A percentile compares a stretch with the other conserved stretches of the same genome.
Evolutionary conservation across 2,329 filamentous ascomycete genomes (phyloP).

Genomic region (Nannizziopsis barbatae): DNA sequence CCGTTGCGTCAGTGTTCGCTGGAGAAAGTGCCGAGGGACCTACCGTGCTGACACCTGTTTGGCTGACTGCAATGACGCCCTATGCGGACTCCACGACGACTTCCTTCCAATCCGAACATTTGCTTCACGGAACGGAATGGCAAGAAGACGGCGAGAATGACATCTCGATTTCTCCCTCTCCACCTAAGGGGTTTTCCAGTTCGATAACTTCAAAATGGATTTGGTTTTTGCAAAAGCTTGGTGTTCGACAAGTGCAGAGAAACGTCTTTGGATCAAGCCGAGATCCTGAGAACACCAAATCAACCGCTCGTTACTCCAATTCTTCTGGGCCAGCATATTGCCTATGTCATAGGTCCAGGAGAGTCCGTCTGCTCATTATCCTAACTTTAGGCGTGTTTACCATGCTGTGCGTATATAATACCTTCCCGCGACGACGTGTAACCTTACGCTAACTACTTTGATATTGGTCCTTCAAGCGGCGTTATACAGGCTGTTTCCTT

Average conservation of each 20-base stretch:
- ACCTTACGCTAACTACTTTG: conserved; percentile 1
- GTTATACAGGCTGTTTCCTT: conserved; percentile 33
- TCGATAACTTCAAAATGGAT: not conserved
- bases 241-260: not conserved
- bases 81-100: not conserved
- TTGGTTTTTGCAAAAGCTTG: not conserved
- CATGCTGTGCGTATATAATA: conserved; percentile 6
- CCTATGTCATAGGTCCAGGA: conserved; percentile 6
- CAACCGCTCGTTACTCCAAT: not conserved
- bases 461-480: conserved; percentile 22
- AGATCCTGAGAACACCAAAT: not conserved
- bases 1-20: no score
- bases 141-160: not conserved
- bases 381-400: not conserved
- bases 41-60: not conserved
- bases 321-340: not conserved
- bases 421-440: not conserved
- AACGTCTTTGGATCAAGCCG: not conserved
- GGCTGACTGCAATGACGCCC: not conserved
- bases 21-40: not conserved
- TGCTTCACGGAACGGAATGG: not conserved
- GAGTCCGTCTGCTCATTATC: conserved; percentile 2
- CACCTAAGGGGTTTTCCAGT: not conserved
- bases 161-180: not conserved
- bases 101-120: not conserved